These are phyloP conservation scores for Cardamine chenopodiifolia DNA, from an alignment of 345 rosid species.

Conservation along the genomic window DNA sequence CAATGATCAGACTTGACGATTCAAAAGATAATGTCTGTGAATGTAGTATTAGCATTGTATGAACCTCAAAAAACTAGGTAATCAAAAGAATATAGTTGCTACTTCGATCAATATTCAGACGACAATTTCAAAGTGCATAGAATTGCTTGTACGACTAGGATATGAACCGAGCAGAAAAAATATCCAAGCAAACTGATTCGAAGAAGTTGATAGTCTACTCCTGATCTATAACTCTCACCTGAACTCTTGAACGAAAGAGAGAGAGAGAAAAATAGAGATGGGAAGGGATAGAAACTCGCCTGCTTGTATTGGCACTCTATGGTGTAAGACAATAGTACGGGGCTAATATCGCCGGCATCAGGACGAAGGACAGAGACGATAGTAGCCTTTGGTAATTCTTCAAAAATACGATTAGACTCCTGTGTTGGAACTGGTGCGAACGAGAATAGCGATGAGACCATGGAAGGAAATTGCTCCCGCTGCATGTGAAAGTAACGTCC, in stretches of 20 bases:
- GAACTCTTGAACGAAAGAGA: no score
- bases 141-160: no score
- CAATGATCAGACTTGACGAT: background rate
- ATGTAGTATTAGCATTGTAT: background rate
- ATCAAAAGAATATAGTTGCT: background rate
- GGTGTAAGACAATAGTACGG: conserved; percentile 78
- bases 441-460: conserved; percentile 60
- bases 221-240: no score
- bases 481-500: conserved; percentile 78
- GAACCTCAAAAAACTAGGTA: background rate
- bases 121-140: no score
- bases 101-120: no score
- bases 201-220: background rate
- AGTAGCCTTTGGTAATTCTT: conserved; percentile 76
- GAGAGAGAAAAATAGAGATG: no score
- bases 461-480: conserved; percentile 57
- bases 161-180: background rate
- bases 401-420: conserved; percentile 72
- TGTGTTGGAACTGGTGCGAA: conserved; percentile 54
- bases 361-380: conserved; percentile 86
- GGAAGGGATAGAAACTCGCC: no score
- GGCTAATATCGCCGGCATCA: conserved; percentile 88
- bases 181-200: background rate
- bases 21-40: background rate
- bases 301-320: conserved; percentile 88